Conservation (phyloP, 257 asterid genomes). For the Linderniella brevidens region DNA sequence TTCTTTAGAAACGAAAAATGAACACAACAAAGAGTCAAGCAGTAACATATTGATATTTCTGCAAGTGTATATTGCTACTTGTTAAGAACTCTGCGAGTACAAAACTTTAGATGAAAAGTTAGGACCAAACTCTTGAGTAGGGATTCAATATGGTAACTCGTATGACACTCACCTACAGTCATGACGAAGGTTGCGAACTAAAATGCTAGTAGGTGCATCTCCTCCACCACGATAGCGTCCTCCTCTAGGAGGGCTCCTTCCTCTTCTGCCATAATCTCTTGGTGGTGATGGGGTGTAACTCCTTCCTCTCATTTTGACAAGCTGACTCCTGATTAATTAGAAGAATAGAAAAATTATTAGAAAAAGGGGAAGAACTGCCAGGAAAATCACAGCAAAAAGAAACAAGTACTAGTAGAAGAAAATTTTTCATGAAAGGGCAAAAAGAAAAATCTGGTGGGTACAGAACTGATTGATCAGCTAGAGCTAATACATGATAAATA, state of each 20-base stretch:
- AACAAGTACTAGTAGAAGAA: too few species aligned
- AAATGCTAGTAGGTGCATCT: conserved; percentile 71
- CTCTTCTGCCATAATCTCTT: conserved; percentile 81
- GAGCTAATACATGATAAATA: conserved; percentile 27
- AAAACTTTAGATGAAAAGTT: background rate
- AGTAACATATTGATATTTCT: background rate
- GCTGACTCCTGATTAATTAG: too few species aligned
- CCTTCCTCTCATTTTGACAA: conserved; percentile 58
- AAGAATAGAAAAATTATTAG: too few species aligned
- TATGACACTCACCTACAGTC: conserved; percentile 54
- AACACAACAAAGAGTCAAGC: background rate
- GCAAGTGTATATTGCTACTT: background rate
- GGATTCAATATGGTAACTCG: too few species aligned
- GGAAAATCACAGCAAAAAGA: too few species aligned
- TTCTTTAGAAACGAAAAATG: background rate
- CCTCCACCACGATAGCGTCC: conserved; percentile 49
- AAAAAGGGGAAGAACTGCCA: too few species aligned
- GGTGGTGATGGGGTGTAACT: conserved; percentile 95
- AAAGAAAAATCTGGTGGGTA: too few species aligned
- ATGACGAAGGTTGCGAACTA: conserved; percentile 87
- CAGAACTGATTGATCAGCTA: conserved; percentile 16
- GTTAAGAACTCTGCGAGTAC: background rate
- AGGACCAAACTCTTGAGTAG: background rate
- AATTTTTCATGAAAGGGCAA: too few species aligned
- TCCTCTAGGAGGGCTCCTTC: conserved; percentile 60